A percentile compares a stretch with the other conserved stretches of the same genome.
These are phyloP conservation scores for Plasmodium knowlesi DNA, from an alignment of 169 alveolate genomes.

Conservation along the genomic window DNA sequence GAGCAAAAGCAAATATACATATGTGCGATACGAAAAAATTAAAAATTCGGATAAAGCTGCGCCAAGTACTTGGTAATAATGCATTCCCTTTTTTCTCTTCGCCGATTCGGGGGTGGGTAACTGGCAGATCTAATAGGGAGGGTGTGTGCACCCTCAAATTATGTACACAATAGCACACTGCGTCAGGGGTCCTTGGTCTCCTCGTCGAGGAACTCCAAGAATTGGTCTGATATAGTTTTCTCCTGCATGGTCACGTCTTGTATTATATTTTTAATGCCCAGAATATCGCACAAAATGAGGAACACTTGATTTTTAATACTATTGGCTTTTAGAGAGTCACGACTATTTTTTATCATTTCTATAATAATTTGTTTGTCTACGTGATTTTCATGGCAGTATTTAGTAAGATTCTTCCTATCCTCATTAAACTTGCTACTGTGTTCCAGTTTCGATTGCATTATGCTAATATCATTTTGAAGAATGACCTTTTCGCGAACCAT, in stretches of 20 bases:
- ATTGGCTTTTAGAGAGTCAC: slow-evolving; percentile 18
- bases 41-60: neutral
- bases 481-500: neutral
- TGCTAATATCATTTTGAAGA: slow-evolving; percentile 12
- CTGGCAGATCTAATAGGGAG: neutral
- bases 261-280: slow-evolving; percentile 41
- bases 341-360: slow-evolving; percentile 37
- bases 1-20: neutral
- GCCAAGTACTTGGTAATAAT: neutral
- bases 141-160: neutral
- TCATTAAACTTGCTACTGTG: slow-evolving; percentile 11
- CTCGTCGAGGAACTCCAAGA: slow-evolving; percentile 24
- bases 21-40: neutral
- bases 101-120: neutral
- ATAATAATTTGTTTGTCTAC: slow-evolving; percentile 30
- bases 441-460: neutral
- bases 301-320: slow-evolving; percentile 33
- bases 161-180: neutral
- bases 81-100: neutral
- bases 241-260: slow-evolving; percentile 8
- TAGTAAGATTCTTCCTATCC: neutral
- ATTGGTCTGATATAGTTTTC: slow-evolving; percentile 40
- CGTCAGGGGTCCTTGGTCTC: slow-evolving; percentile 16
- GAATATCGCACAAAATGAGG: slow-evolving; percentile 26
- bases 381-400: slow-evolving; percentile 28